Evolutionary conservation across 2,329 filamentous ascomycete genomes (phyloP), one percentile per base, ranked within the genome.

Genomic region (Neurospora sp.): DNA sequence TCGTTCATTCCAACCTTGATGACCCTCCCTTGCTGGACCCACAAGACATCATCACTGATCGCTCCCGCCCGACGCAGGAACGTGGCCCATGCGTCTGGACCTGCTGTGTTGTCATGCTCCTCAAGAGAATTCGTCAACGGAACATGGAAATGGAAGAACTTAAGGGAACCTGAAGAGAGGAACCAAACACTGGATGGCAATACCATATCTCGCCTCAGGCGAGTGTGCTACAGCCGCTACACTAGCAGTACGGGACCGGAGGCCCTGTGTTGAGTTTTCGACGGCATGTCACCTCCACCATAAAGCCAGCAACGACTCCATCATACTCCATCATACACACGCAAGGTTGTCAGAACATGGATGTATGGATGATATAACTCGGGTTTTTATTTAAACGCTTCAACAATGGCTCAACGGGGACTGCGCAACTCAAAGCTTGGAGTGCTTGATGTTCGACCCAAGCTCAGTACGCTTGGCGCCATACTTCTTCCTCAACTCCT

Each of bases 401-500:
- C 5, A 17, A 62, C 52, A 36, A 1, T 62, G 28, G 67, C 28
- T 57, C 52, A 69, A 66, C 43, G 69, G 19, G 52, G 52, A 67
- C 67, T 4, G 66, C 37, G 33, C 57, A 69, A 67, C 67, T 76
- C 81, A 87, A 74, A 87, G 74, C 78, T 83, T 85, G 43, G 82
- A 76, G 68, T 78, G 79, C 75, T 80, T 74, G 73, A 88, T 88
- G 73, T 81, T 83, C 36, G 83, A 78, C 37, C 87, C 87, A 17
- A 86, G 83, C 78, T 89, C 80, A 62, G 77, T 77, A 70, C 77
- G 80, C 77, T 79, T 75, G 11, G 83, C 77, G 12, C 80, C 81
- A 77, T 89, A 88, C 79, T 88, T 79, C 78, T 83, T 86, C 77
- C 92, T 83, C 79, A 95, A 76, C 82, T 89, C 83, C 75, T 87